A percentile compares a stretch with the other conserved stretches of the same genome.
Evolutionary conservation across 177 flowering plant species (phyloP).

Genomic region (Vitis hybrid): DNA sequence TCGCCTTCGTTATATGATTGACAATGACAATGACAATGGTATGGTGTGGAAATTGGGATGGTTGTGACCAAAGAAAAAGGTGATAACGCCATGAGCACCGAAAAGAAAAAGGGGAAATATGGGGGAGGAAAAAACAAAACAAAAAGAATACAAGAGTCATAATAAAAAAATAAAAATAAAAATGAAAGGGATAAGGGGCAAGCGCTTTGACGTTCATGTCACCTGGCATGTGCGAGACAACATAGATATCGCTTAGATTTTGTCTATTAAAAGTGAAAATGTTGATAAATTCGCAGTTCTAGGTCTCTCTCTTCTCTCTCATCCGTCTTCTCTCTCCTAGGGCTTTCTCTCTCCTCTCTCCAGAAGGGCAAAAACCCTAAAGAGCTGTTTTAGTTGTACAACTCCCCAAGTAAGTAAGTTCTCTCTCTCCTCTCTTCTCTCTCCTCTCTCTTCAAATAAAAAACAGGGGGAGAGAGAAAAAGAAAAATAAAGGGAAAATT

Average conservation of each 20-base stretch:
- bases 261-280: not conserved
- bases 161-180: not conserved
- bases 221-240: not conserved
- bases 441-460: conserved; percentile 26
- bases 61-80: too few species aligned
- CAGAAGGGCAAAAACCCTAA: conserved; percentile 43
- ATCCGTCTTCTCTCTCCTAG: conserved; percentile 2
- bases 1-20: too few species aligned
- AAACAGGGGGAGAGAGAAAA: too few species aligned
- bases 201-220: not conserved
- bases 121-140: not conserved
- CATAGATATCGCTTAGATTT: conserved; percentile 1
- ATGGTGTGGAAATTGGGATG: too few species aligned
- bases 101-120: not conserved
- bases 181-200: not conserved
- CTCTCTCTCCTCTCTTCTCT: conserved; percentile 39
- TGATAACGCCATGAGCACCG: not conserved
- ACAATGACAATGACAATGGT: too few species aligned
- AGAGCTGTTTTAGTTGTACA: conserved; percentile 35
- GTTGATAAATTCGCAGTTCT: conserved; percentile 1
- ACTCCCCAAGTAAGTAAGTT: conserved; percentile 48
- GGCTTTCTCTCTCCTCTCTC: conserved; percentile 25
- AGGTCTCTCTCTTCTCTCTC: conserved; percentile 17
- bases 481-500: not conserved
- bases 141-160: not conserved